These are phyloP conservation scores for Dictyostelium discoideum DNA, from an alignment of 78 protist genomes.

Conservation along the genomic window DNA sequence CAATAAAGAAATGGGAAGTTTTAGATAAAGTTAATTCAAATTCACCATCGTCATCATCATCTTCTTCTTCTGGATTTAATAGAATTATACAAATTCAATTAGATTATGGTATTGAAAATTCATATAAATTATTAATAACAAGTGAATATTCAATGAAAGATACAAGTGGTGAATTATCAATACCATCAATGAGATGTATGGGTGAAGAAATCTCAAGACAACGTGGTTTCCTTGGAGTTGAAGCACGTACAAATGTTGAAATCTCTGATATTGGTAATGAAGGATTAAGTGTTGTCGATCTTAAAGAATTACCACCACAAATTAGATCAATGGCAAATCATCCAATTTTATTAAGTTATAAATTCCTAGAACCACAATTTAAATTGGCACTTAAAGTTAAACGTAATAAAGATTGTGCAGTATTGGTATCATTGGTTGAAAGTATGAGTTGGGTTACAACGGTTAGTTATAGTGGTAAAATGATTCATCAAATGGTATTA, in stretches of 20 bases:
- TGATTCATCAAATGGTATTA: conserved; percentile 37
- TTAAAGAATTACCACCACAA: conserved; percentile 1
- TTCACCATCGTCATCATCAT: background rate
- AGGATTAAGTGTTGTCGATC: background rate
- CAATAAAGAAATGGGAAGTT: conserved; percentile 66
- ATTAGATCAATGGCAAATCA: background rate
- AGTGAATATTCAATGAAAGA: conserved; percentile 38
- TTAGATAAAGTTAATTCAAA: background rate
- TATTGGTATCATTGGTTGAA: conserved; percentile 47
- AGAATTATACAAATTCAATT: background rate
- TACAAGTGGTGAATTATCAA: conserved; percentile 41
- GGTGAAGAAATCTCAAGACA: conserved; percentile 69
- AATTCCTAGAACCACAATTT: conserved; percentile 43
- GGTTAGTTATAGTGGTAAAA: conserved; percentile 12
- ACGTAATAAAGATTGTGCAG: conserved; percentile 54
- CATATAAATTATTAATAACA: background rate
- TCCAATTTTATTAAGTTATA: conserved; percentile 49
- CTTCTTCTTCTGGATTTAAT: background rate
- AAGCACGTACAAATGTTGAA: conserved; percentile 67
- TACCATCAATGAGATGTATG: conserved; percentile 41
- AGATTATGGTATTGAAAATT: conserved; percentile 69
- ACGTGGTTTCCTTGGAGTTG: conserved; percentile 64
- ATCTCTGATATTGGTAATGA: conserved; percentile 37
- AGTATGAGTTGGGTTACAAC: conserved; percentile 39
- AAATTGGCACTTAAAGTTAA: conserved; percentile 16